Base-by-base conservation (phyloP, 2,329 filamentous ascomycete genomes). In the Cladosporium oxysporum region DNA sequence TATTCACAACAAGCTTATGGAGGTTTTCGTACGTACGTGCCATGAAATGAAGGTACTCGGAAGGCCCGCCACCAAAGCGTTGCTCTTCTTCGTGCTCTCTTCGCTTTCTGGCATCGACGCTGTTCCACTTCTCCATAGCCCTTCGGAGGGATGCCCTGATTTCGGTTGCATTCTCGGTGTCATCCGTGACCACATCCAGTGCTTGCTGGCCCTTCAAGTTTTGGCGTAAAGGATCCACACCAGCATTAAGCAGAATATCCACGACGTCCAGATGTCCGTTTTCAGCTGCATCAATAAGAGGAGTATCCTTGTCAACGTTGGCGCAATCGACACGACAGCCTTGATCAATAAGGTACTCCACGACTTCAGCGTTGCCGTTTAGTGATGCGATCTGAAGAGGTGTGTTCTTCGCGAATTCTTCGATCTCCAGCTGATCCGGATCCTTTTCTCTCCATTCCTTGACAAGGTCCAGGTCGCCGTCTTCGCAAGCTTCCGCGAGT, bases 371-470 rank as follows among this genome's bases (percentile, higher is more conserved):
- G 76, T 90, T 91, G 7, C 95, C 95, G 74, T 95, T 90, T 66
- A 99, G 84, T 35, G 93, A 89, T 37, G 95, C 94, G 70, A 97
- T 95, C 77, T 99, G 95, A 37, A 99, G 83, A 28, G 95, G 95
- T 0, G 94, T 96, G 74, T 98, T 98, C n/a, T 92, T 92, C 16
- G 95, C 95, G 76, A 97, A 96, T 75, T 99, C 95, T 28, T 91
- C 88, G 66, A 93, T 86, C 71, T 99, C 91, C 63, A 98, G 79
- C 77, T 98, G 93, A 68, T 96, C 91, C 0, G 92, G 93, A 23
- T 93, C 87, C 75, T 96, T 91, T 10, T 85, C 83, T 35, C 93
- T 85, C 69, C 91, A 87, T 71, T 87, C 85, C 76, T 91, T 93
- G 18, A 92, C 93, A 11, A 84, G 83, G 1, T 94, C 91, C 64